Percentiles rank a stretch among this genome's conserved stretches.
phyloP scores from a whole-genome alignment of 2,329 filamentous ascomycete genomes.

The Xenoacremonium recifei region DNA sequence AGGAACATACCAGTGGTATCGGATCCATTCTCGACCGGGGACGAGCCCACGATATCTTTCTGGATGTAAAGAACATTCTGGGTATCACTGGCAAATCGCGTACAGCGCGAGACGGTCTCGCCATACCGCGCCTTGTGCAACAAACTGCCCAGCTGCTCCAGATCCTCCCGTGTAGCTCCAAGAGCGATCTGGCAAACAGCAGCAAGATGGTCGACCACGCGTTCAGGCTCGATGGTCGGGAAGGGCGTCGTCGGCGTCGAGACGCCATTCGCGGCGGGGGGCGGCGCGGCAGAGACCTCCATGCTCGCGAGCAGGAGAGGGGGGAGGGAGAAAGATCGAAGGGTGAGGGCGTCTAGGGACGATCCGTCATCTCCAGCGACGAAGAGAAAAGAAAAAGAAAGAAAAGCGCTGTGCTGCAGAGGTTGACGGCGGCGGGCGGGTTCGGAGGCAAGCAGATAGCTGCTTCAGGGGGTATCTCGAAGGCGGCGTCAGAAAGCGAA shows the following conservation, averaged over 20 bases:
- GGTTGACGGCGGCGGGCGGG: too few relatives aligned
- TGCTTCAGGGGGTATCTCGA: too few relatives aligned
- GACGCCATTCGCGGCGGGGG: slow-evolving; percentile 47
- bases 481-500: too few relatives aligned
- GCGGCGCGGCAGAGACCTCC: slow-evolving; percentile 51
- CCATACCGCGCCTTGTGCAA: slow-evolving; percentile 68
- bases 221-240: slow-evolving; percentile 62
- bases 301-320: slow-evolving; percentile 35
- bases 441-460: neutral
- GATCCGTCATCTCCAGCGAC: slow-evolving; percentile 29
- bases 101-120: slow-evolving; percentile 85
- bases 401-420: too few relatives aligned
- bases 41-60: slow-evolving; percentile 67
- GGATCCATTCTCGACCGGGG: slow-evolving; percentile 49
- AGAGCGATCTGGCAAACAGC: slow-evolving; percentile 71
- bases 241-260: slow-evolving; percentile 42
- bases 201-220: slow-evolving; percentile 70
- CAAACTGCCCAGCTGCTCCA: slow-evolving; percentile 79
- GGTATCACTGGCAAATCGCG: slow-evolving; percentile 83
- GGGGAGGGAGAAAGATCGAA: slow-evolving; percentile 16
- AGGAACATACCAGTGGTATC: slow-evolving; percentile 42
- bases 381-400: slow-evolving; percentile 10
- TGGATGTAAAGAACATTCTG: slow-evolving; percentile 89
- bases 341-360: slow-evolving; percentile 18
- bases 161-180: slow-evolving; percentile 72